These are phyloP conservation scores for Colletotrichum caudatum DNA, from an alignment of 2,329 filamentous ascomycete species.

Conservation along the genomic window DNA sequence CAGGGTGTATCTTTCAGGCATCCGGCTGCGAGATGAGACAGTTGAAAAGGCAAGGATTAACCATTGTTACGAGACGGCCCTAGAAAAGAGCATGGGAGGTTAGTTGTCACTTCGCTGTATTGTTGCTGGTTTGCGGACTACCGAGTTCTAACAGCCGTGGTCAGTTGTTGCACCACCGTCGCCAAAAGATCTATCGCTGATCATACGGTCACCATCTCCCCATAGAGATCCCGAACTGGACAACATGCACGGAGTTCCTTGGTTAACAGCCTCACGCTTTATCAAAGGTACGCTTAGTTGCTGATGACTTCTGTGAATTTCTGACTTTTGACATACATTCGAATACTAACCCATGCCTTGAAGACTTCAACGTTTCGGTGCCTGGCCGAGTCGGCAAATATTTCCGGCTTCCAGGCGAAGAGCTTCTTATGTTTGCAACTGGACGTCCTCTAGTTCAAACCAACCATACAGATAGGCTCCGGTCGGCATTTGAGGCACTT, in stretches of 20 bases:
- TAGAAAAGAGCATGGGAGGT: neutral
- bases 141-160: neutral
- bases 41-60: neutral
- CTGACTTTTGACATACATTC: neutral
- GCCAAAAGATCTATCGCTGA: neutral
- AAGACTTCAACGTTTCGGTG: neutral
- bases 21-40: neutral
- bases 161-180: neutral
- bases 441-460: neutral
- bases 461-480: neutral
- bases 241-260: neutral
- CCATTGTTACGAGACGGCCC: conserved; percentile 3
- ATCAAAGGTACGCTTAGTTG: neutral
- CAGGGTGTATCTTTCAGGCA: conserved; percentile 13
- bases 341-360: neutral
- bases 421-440: neutral
- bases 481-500: neutral
- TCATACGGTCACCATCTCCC: neutral
- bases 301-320: neutral
- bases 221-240: neutral
- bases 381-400: neutral
- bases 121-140: neutral
- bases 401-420: neutral
- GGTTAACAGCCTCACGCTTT: neutral
- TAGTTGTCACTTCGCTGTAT: neutral